These are phyloP conservation scores for Botrytis porri DNA, from an alignment of 2,329 filamentous ascomycete genomes.

Conservation along the genomic window DNA sequence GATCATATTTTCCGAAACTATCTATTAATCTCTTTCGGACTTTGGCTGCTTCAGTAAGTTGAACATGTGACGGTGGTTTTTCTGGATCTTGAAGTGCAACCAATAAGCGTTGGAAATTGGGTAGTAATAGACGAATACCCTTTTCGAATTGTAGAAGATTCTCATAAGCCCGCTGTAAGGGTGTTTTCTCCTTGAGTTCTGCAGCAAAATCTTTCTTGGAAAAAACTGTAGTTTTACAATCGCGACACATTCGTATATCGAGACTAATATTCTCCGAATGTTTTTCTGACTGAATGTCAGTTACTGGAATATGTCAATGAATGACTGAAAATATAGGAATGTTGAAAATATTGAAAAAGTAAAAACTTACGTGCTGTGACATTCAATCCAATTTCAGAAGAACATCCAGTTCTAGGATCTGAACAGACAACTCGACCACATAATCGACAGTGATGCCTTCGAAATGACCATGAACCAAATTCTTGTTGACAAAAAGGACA, in stretches of 20 bases:
- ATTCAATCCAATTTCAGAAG: conserved; percentile 76
- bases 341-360: not conserved
- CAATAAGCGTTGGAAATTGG: conserved; percentile 66
- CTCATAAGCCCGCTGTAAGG: conserved; percentile 62
- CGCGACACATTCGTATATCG: conserved; percentile 87
- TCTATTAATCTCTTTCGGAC: conserved; percentile 70
- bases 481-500: conserved; percentile 97
- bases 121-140: conserved; percentile 65
- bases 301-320: conserved; percentile 34
- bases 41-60: conserved; percentile 66
- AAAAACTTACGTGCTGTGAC: conserved; percentile 60
- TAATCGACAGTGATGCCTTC: conserved; percentile 89
- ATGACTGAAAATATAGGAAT: conserved; percentile 16
- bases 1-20: conserved; percentile 68
- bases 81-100: conserved; percentile 63
- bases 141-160: conserved; percentile 68
- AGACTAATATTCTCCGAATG: conserved; percentile 57
- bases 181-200: conserved; percentile 54
- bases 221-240: conserved; percentile 73
- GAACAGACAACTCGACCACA: conserved; percentile 93
- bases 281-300: conserved; percentile 47
- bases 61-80: conserved; percentile 45
- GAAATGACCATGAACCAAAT: conserved; percentile 88
- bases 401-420: conserved; percentile 80
- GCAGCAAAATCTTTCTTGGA: conserved; percentile 64